A percentile compares a stretch with the other conserved stretches of the same genome.
Evolutionary conservation across 805 yeast species (phyloP).

Genomic region (Candida stauntonica): DNA sequence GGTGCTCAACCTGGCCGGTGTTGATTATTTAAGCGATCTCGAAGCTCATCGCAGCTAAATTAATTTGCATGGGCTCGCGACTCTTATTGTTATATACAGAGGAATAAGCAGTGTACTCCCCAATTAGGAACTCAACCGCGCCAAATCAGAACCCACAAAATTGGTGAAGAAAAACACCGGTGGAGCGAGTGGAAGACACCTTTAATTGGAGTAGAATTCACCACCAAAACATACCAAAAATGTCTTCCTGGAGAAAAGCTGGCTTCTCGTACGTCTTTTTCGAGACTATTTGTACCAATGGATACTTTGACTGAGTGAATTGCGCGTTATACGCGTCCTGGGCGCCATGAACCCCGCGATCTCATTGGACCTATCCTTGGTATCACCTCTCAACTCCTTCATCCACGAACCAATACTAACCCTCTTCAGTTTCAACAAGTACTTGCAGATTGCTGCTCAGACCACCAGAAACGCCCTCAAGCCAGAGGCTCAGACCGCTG

Average conservation of each 20-base stretch:
- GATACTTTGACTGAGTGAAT: too few relatives aligned
- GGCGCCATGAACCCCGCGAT: neutral
- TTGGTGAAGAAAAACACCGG: slow-evolving; percentile 5
- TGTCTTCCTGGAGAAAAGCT: slow-evolving; percentile 63
- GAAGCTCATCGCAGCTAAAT: slow-evolving; percentile 8
- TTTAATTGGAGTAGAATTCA: too few relatives aligned
- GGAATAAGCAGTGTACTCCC: slow-evolving; percentile 4
- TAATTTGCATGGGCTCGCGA: slow-evolving; percentile 1
- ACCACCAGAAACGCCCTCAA: slow-evolving; percentile 85
- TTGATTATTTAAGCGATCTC: neutral
- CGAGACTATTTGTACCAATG: too few relatives aligned
- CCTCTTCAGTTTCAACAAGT: slow-evolving; percentile 64
- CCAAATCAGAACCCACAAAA: slow-evolving; percentile 7
- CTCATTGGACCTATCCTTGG: neutral
- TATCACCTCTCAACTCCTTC: neutral
- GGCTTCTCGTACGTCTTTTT: slow-evolving; percentile 49
- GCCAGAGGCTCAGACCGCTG: slow-evolving; percentile 73
- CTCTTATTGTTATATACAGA: neutral
- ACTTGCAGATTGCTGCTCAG: slow-evolving; percentile 85
- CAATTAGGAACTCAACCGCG: slow-evolving; percentile 19
- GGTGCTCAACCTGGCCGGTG: too few relatives aligned
- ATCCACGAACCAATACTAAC: slow-evolving; percentile 2
- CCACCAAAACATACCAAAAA: slow-evolving; percentile 22
- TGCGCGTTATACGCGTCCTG: too few relatives aligned
- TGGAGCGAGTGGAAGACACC: slow-evolving; percentile 3